Evolutionary conservation across 2,329 filamentous ascomycete species (phyloP).

Genomic region (Pseudonectria foliicola): DNA sequence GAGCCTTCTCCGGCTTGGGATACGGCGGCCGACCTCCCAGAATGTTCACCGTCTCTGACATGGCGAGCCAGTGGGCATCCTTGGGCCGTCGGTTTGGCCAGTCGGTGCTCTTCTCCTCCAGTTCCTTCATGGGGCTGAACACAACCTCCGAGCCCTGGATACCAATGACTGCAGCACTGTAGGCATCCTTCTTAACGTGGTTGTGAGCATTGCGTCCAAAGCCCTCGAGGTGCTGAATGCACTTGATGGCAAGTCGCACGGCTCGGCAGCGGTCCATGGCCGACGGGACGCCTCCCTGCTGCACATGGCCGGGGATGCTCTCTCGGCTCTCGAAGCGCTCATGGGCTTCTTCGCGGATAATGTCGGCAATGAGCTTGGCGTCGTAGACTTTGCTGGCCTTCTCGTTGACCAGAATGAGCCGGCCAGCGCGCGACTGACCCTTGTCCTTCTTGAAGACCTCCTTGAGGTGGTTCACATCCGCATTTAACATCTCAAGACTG

Average conservation of each 20-base stretch:
- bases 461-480: constrained; percentile 84
- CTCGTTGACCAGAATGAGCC: constrained; percentile 95
- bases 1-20: constrained; percentile 39
- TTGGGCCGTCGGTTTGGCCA: constrained; percentile 85
- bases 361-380: constrained; percentile 88
- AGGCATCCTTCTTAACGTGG: constrained; percentile 65
- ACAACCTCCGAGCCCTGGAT: constrained; percentile 84
- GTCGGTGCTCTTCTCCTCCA: constrained; percentile 83
- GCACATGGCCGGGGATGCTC: constrained; percentile 87
- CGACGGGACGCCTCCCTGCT: constrained; percentile 87
- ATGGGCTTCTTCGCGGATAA: constrained; percentile 88
- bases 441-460: constrained; percentile 78
- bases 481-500: constrained; percentile 83
- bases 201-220: constrained; percentile 60
- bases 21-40: constrained; percentile 64
- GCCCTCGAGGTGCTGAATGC: constrained; percentile 81
- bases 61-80: constrained; percentile 73
- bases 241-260: constrained; percentile 86
- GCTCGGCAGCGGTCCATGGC: constrained; percentile 95
- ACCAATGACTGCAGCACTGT: constrained; percentile 77
- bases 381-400: constrained; percentile 85
- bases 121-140: constrained; percentile 72
- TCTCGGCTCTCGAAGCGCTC: constrained; percentile 89
- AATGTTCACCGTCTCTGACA: constrained; percentile 78
- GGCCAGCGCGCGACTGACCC: constrained; percentile 82